phyloP scores from a whole-genome alignment of 1,139 yeast genomes.

The Meyerozyma athensensis region DNA sequence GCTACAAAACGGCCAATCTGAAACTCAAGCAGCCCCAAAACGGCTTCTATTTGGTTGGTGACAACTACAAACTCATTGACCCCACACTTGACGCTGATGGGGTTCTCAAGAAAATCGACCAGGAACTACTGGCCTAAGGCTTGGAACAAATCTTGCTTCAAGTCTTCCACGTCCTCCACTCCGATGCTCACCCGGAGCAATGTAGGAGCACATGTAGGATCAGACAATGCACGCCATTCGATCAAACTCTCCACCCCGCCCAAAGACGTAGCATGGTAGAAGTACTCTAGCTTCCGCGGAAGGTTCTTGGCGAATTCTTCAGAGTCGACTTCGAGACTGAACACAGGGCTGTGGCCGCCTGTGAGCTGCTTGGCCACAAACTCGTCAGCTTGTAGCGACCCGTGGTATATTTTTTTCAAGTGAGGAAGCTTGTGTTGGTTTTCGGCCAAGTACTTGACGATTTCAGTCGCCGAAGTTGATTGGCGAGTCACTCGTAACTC shows the following conservation, averaged over 20 bases:
- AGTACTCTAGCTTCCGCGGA: slow-evolving; percentile 64
- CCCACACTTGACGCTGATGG: not conserved
- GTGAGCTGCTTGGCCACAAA: slow-evolving; percentile 63
- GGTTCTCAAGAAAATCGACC: not conserved
- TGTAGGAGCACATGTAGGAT: slow-evolving; percentile 47
- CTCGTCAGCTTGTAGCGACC: slow-evolving; percentile 65
- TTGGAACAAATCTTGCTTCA: slow-evolving; percentile 54
- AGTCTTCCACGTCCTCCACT: slow-evolving; percentile 66
- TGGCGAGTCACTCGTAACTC: slow-evolving; percentile 68
- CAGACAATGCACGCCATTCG: slow-evolving; percentile 86
- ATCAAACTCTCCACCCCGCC: slow-evolving; percentile 93
- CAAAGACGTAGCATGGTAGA: slow-evolving; percentile 86
- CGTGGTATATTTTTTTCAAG: slow-evolving; percentile 55
- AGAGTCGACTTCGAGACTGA: slow-evolving; percentile 52
- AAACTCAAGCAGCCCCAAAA: slow-evolving; percentile 12
- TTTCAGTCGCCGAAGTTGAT: slow-evolving; percentile 54
- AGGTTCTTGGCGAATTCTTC: slow-evolving; percentile 56
- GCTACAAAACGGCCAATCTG: slow-evolving; percentile 23
- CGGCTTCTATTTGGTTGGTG: slow-evolving; percentile 34
- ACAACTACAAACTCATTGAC: slow-evolving; percentile 21
- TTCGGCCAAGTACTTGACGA: slow-evolving; percentile 56
- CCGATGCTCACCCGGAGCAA: slow-evolving; percentile 77
- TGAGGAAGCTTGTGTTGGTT: slow-evolving; percentile 45
- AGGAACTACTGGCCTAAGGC: slow-evolving; percentile 16
- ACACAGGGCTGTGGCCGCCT: slow-evolving; percentile 71